A percentile compares a stretch with the other conserved stretches of the same genome.
Conservation (phyloP, 345 rosid genomes). For the Mallotus nudiflorus region DNA sequence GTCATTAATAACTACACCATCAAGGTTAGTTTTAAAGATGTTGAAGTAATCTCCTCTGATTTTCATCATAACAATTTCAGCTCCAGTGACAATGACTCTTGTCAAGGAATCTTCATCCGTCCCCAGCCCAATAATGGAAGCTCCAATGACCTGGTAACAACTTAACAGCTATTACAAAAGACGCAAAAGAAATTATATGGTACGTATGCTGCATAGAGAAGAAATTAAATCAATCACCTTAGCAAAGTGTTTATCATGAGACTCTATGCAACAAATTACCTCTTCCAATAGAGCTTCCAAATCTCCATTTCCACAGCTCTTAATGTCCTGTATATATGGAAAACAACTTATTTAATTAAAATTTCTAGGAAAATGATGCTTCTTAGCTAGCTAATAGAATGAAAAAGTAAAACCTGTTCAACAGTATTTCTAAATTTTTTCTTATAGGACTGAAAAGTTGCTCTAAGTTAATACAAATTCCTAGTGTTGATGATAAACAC, state of each 20-base stretch:
- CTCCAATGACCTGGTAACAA: slow-evolving; percentile 51
- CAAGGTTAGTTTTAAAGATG: slow-evolving; percentile 53
- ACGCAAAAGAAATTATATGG: background rate
- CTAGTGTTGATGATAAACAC: slow-evolving; percentile 63
- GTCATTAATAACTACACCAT: slow-evolving; percentile 63
- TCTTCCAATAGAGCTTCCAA: slow-evolving; percentile 49
- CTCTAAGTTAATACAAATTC: slow-evolving; percentile 69
- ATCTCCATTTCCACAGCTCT: slow-evolving; percentile 54
- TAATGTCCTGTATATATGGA: slow-evolving; percentile 55
- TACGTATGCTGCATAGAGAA: background rate
- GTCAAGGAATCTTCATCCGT: slow-evolving; percentile 86
- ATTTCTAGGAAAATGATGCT: background rate
- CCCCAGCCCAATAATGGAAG: slow-evolving; percentile 63
- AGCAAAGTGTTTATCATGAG: slow-evolving; percentile 85
- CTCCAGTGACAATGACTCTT: slow-evolving; percentile 71
- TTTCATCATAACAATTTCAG: slow-evolving; percentile 76
- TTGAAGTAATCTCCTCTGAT: slow-evolving; percentile 59
- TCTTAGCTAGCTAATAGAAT: slow-evolving; percentile 2
- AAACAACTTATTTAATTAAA: slow-evolving; percentile 2
- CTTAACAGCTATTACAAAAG: background rate
- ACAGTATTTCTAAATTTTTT: slow-evolving; percentile 50
- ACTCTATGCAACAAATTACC: slow-evolving; percentile 54
- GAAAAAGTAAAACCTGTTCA: slow-evolving; percentile 53
- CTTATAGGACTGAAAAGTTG: slow-evolving; percentile 62
- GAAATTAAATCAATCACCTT: slow-evolving; percentile 44